A percentile compares a stretch with the other conserved stretches of the same genome.
phyloP scores from a whole-genome alignment of 2,329 filamentous ascomycete species.

The Diaporthe nobilis region DNA sequence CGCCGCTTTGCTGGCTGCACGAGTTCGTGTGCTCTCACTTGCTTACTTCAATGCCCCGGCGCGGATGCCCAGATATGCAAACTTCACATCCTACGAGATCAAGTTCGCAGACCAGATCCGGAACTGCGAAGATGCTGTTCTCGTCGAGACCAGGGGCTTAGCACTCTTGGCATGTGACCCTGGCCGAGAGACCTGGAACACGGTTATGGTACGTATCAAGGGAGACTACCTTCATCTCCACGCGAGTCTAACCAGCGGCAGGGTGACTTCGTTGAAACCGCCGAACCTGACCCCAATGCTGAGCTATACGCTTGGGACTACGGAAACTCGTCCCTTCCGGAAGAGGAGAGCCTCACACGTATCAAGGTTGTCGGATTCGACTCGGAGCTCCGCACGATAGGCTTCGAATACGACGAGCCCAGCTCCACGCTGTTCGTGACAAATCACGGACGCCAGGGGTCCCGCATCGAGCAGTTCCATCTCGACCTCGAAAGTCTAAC shows the following conservation, averaged over 20 bases:
- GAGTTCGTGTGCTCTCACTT: not conserved
- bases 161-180: conserved; percentile 57
- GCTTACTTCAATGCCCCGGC: conserved; percentile 21
- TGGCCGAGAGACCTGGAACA: conserved; percentile 58
- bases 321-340: not conserved
- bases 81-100: conserved; percentile 43
- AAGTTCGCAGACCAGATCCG: conserved; percentile 55
- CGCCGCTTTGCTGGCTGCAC: not conserved
- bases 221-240: not conserved
- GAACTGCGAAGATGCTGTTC: conserved; percentile 57
- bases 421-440: conserved; percentile 54
- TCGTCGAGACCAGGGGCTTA: conserved; percentile 53
- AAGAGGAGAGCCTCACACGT: not conserved
- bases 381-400: conserved; percentile 56
- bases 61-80: conserved; percentile 29
- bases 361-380: conserved; percentile 41
- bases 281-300: conserved; percentile 15
- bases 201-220: conserved; percentile 51
- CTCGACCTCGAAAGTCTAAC: conserved; percentile 52
- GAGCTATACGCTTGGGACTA: conserved; percentile 17
- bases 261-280: conserved; percentile 6
- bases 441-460: conserved; percentile 54
- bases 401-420: conserved; percentile 54
- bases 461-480: conserved; percentile 57
- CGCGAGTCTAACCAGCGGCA: not conserved